Evolutionary conservation across 2,329 filamentous ascomycete genomes (phyloP).

Genomic region (Penicillium sp.): DNA sequence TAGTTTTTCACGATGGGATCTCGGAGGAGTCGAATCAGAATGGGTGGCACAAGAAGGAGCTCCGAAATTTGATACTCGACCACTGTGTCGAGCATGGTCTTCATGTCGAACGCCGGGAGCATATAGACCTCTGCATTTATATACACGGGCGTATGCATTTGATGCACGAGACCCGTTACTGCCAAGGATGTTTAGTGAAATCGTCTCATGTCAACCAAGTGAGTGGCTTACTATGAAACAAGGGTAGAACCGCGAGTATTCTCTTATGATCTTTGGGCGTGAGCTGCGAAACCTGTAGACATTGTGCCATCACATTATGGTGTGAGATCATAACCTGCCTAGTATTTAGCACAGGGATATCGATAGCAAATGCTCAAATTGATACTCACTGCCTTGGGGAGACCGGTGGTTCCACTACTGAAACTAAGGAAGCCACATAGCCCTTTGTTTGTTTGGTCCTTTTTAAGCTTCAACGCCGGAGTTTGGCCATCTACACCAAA

Average conservation of each 20-base stretch:
- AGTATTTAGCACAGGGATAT: background rate
- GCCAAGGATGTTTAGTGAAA: background rate
- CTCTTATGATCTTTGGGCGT: slow-evolving; percentile 52
- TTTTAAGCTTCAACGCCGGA: slow-evolving; percentile 51
- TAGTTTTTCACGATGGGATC: slow-evolving; percentile 49
- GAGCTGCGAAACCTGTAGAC: slow-evolving; percentile 59
- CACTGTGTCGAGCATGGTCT: slow-evolving; percentile 56
- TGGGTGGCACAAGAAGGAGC: slow-evolving; percentile 60
- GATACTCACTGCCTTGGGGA: slow-evolving; percentile 46
- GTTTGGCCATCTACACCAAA: slow-evolving; percentile 45
- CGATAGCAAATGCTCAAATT: too few relatives aligned
- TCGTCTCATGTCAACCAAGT: background rate
- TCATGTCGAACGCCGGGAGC: slow-evolving; percentile 65
- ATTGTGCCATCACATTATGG: slow-evolving; percentile 61
- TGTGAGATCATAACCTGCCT: slow-evolving; percentile 53
- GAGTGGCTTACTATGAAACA: slow-evolving; percentile 54
- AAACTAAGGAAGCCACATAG: slow-evolving; percentile 57
- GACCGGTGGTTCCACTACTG: slow-evolving; percentile 51
- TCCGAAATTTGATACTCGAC: slow-evolving; percentile 56
- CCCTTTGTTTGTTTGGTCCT: slow-evolving; percentile 58
- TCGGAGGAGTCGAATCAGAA: slow-evolving; percentile 61
- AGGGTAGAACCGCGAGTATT: slow-evolving; percentile 59
- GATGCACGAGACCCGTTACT: slow-evolving; percentile 62
- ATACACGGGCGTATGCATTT: slow-evolving; percentile 62
- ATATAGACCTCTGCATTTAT: slow-evolving; percentile 68